Base-by-base conservation (phyloP, 2,329 filamentous ascomycete species). In the Zymoseptoria brevis region DNA sequence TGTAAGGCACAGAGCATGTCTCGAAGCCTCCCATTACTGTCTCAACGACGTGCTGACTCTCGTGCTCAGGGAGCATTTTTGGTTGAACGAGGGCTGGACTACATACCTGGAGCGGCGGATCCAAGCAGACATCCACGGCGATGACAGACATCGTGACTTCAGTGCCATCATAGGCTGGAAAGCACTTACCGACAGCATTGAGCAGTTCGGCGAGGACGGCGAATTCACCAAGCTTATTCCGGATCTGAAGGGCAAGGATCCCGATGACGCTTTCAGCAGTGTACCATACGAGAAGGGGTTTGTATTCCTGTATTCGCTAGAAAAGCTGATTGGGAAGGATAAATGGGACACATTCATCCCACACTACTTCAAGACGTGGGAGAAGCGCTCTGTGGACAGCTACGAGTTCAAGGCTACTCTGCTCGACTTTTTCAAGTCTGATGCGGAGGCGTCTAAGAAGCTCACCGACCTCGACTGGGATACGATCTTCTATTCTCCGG, bases 261-360 rank as follows among this genome's bases (percentile, higher is more conserved):
- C 94, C 0, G 94, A 97, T 73, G 94, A 99, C 74, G 89, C 93
- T 1, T 99, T 97, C 77, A 95, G 89, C 66, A 88, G 85, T 24
- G 81, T 97, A 35, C 91, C 94, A 0, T 99, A 99, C 69, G 93
- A 97, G 73, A 97, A 99, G 76, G 93, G 93, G 3, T 97, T 96
- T 75, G 89, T 89, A 71, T 95, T 97, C 74, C 80, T 99, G 52
- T 96, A 91, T 74, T 87, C 92, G 68, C 85, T 99, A 13, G 94
- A 99, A 69, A 87, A 87, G 53, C 79, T 96, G 1, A 82, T 97
- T 3, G 89, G 90, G 41, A 87, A 89, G 61, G 81, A 87, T n/a
- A 88, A 88, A 72, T 99, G 94, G 77, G 90, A 97, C 79, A 88
- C 86, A 67, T 99, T 97, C 75, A 96, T 97, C 70, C 91, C 92